Base-by-base conservation (phyloP, 352 stramenopile species). In the Globisporangium viniferum region DNA sequence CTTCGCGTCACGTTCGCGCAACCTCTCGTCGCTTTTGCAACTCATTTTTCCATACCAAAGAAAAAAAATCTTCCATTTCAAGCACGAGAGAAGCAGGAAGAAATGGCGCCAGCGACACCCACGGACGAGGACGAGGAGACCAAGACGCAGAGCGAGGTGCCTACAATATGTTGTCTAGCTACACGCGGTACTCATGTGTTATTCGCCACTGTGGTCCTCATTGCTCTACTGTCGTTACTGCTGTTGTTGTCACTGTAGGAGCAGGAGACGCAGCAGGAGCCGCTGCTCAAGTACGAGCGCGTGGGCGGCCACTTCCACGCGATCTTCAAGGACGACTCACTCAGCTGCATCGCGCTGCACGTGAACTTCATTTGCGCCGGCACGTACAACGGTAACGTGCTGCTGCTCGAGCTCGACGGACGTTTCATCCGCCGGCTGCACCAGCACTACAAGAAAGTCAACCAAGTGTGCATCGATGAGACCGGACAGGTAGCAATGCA, bases 391-490 rank as follows among this genome's bases (percentile, higher is more conserved):
- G 88, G 85, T 55, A 92, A 92, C 56, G 88, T 95, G 56, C 62
- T 95, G 70, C 75, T 95, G 35, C 65, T 95, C 48, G 84, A 93
- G 59, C 76, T 95, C 22, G 80, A 93, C 63, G 88, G 88, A 2
- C 73, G 71, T 22, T 93, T 93, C 72, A 88, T 95, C 62, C 85
- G 86, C 7, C 84, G 85, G 0, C 74, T 95, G 56, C 88, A 95
- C 62, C 85, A 95, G 66, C 88, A 95, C 73, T 93, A 93, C 75
- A 95, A 95, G 71, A 93, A 93, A 62, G 88, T 95, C 12, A 92
- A 95, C 69, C 78, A 92, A 64, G 84, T 95, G 59, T 90, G 80
- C 64, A 91, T 95, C 53, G 88, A 95, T 64, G 88, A 95, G 66
- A 93, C 85, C 0, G 88, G 88, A 0, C 84, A 87, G 71, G 79